A percentile compares a stretch with the other conserved stretches of the same genome.
These are phyloP conservation scores for Ramularia endophylla DNA, from an alignment of 2,329 filamentous ascomycete species.

Conservation along the genomic window DNA sequence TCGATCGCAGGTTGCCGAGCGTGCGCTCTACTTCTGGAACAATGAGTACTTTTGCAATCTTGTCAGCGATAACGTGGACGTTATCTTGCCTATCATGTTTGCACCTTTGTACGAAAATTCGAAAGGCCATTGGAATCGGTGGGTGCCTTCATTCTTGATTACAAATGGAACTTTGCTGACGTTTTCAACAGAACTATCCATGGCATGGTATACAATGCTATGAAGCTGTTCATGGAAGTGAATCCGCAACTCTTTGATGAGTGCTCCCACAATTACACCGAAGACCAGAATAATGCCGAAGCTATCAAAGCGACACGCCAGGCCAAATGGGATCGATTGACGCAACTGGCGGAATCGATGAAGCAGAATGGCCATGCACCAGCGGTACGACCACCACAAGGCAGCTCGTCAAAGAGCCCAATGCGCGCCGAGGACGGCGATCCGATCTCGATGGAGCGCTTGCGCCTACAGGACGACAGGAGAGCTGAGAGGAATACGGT, in stretches of 20 bases:
- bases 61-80: constrained; percentile 97
- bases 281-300: constrained; percentile 89
- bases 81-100: constrained; percentile 99
- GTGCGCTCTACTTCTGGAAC: constrained; percentile 99
- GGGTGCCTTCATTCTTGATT: constrained; percentile 28
- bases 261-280: constrained; percentile 96
- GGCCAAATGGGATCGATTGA: constrained; percentile 81
- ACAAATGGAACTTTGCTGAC: constrained; percentile 4
- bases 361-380: constrained; percentile 26
- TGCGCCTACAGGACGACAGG: constrained; percentile 81
- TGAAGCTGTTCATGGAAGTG: constrained; percentile 99
- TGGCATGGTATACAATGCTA: constrained; percentile 99
- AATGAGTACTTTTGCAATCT: constrained; percentile 99
- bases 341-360: constrained; percentile 63
- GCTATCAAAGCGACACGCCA: constrained; percentile 75
- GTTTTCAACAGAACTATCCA: constrained; percentile 73
- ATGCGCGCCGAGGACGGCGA: constrained; percentile 66
- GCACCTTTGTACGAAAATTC: constrained; percentile 97
- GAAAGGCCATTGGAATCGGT: constrained; percentile 99
- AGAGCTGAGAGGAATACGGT: constrained; percentile 38
- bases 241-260: constrained; percentile 98
- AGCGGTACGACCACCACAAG: constrained; percentile 23
- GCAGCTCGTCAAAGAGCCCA: constrained; percentile 31
- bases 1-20: constrained; percentile 67
- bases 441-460: constrained; percentile 71